Base-by-base conservation (phyloP, 139 green algal genomes). In the Gonium pectorale region DNA sequence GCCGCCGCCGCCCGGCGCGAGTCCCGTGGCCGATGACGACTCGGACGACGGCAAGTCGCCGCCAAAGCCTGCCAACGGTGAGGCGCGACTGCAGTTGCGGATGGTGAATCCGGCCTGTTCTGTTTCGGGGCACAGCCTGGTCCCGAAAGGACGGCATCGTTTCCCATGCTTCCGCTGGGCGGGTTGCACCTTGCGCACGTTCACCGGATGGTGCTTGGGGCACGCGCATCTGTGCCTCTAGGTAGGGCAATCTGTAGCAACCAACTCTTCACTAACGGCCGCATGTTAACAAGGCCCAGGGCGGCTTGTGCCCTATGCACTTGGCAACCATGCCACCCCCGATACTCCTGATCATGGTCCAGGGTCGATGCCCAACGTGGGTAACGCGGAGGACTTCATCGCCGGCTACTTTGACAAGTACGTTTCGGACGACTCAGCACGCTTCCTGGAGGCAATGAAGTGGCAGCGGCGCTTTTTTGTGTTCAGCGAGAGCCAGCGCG, bases 391-490 rank as follows among this genome's bases (percentile, higher is more conserved):
- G 26, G 83, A 91, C 79, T 91, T 87, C 71, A 82, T 91, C 24
- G 87, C 87, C 21, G 79, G 59, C 27, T 83, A 87, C 64, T 89
- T 91, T 62, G 87, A 91, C 79, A 91, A 91, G 83, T 85, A 87
- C 56, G 83, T 89, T 1, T 83, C 73, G 51, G 87, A 91, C 71
- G 87, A 89, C 69, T 83, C 78, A 6, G 69, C 83, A 13, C 67
- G 83, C 63, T 81, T 66, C 56, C 66, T 89, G 66, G 66, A 71
- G 66, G 27, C 79, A 21, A 86, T 91, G 79, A 72, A 89, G 38
- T 80, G 80, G 86, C 83, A 88, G 83, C 60, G 83, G 22, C 90
- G 90, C 70, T 94, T 94, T 85, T 94, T 94, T 82, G 89, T 94
- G 59, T 90, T 92, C 80, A 78, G 41, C 19, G 88, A 92, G 83